Evolutionary conservation across 2,329 filamentous ascomycete species (phyloP).

Genomic region (Microcyclosporella mali): DNA sequence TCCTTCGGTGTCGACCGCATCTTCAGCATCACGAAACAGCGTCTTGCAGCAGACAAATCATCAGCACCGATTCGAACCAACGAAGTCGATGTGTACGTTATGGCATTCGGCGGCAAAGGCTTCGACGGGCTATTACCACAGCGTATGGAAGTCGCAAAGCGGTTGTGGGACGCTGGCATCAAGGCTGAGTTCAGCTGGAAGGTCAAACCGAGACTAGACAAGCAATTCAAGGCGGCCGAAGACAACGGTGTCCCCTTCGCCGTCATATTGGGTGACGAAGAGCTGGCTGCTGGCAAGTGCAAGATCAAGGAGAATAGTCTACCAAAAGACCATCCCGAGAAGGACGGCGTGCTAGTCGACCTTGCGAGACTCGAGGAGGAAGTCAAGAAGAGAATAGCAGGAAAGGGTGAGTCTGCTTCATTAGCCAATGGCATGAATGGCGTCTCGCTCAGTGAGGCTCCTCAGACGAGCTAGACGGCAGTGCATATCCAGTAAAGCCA

Average conservation of each 20-base stretch:
- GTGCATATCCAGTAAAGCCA: slow-evolving; percentile 14
- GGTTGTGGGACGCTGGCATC: slow-evolving; percentile 80
- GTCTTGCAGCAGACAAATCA: slow-evolving; percentile 57
- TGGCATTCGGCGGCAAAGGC: slow-evolving; percentile 86
- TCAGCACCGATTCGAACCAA: slow-evolving; percentile 55
- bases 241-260: slow-evolving; percentile 72
- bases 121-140: slow-evolving; percentile 75
- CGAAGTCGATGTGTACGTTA: slow-evolving; percentile 86
- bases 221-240: slow-evolving; percentile 90
- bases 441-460: slow-evolving; percentile 21
- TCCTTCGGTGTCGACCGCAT: slow-evolving; percentile 95
- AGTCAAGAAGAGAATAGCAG: slow-evolving; percentile 48
- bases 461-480: slow-evolving; percentile 7
- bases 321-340: slow-evolving; percentile 76
- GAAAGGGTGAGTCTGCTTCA: slow-evolving; percentile 6
- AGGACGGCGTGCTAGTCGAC: slow-evolving; percentile 73
- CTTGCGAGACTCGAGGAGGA: slow-evolving; percentile 58
- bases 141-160: slow-evolving; percentile 71
- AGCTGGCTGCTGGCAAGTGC: slow-evolving; percentile 74
- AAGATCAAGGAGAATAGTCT: slow-evolving; percentile 83
- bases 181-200: slow-evolving; percentile 90
- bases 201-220: slow-evolving; percentile 77
- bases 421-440: slow-evolving; percentile 18
- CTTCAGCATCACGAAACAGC: slow-evolving; percentile 82
- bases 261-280: slow-evolving; percentile 85